Base-by-base conservation (phyloP, 179 eudicot species). In the Silene coronaria region DNA sequence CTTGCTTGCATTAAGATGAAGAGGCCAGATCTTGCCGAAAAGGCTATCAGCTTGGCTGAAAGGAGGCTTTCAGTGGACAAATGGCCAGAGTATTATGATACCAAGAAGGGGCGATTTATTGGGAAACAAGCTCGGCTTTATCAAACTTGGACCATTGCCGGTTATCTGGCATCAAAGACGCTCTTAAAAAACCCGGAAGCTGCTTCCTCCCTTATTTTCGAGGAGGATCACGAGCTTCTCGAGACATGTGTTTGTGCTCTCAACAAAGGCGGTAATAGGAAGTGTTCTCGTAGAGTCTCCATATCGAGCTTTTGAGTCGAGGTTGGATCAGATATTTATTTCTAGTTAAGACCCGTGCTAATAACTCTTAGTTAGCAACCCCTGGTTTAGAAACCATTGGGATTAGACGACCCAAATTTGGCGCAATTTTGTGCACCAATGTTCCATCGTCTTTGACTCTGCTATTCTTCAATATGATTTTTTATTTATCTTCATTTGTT, bases 21-120 rank as follows among this genome's bases (percentile, higher is more conserved):
- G 67, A 74, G 81, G 61, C 80, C 80, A 27, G 86, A 84, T 26
- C 77, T 84, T 21, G 86, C 86, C 36, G 26, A 60, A 70, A 84
- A 81, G 38, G 86, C 84, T 3, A 62, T 84, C 7, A 69, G 51
- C 66, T 72, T 84, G 74, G 86, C 84, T 2, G 86, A 84, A 63
- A 80, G 70, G 72, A 78, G 82, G 72, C 86, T 84, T 42, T 78
- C 84, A 23, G 67, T 12, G 45, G 86, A 84, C 72, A 69, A 71
- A n/a, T 84, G 86, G 86, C 86, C 86, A n/a, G 86, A 84, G 76
- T 84, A 84, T 65, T 84, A 84, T 76, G 86, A 84, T 59, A 84
- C 84, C 27, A 75, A 78, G 71, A 80, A 81, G 70, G 86, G 80
- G 19, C 73, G 77, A 53, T 84, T 80, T 26, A 69, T 84, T 22